Base-by-base conservation (phyloP, 1,284 basidiomycete species). In the Rhodotorula sp. region DNA sequence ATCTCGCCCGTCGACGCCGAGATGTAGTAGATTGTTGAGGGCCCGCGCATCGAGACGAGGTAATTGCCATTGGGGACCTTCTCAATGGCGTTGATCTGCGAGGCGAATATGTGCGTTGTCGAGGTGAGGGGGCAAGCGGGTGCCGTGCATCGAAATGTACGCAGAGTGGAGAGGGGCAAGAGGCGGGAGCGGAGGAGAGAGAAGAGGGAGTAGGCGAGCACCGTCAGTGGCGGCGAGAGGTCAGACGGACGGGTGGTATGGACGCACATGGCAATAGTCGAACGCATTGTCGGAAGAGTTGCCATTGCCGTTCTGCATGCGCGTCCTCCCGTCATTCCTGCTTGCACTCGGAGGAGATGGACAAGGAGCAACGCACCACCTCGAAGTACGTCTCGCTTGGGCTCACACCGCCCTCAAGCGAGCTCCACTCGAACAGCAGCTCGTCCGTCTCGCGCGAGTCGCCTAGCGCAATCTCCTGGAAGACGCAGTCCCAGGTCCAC, bases 51-150 rank as follows among this genome's bases (percentile, higher is more conserved):
- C 1, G 78, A 79, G 68, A 81, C 66, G 34, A 82, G 69, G 68
- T 78, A 82, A 72, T 82, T 80, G 58, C 81, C 81, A n/a, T 41
- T 72, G 3, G 70, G 36, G 66, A 81, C 79, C 65, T 80, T 80
- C 39, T 79, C 78, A 17, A 81, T 69, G 15, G 78, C 73, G 69
- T 82, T 81, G 71, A 81, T 75, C 46, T 48, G 46, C 69, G 61
- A 80, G 22, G 7, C n/a, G n/a, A n/a, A n/a, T n/a, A n/a, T n/a
- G n/a, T 39, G 39, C 39, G 39, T 7, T 39, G 39, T 9, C 39
- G 39, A 15, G 39, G 39, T 39, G 39, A n/a, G n/a, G n/a, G n/a
- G 39, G 39, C 39, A 39, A 39, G 39, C 7, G 39, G 39, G 15
- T 7, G 39, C n/a, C n/a, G 39, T 39, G 39, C 9, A 15, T 7